These are phyloP conservation scores for Boletus edulis DNA, from an alignment of 768 basidiomycete genomes.

Conservation along the genomic window DNA sequence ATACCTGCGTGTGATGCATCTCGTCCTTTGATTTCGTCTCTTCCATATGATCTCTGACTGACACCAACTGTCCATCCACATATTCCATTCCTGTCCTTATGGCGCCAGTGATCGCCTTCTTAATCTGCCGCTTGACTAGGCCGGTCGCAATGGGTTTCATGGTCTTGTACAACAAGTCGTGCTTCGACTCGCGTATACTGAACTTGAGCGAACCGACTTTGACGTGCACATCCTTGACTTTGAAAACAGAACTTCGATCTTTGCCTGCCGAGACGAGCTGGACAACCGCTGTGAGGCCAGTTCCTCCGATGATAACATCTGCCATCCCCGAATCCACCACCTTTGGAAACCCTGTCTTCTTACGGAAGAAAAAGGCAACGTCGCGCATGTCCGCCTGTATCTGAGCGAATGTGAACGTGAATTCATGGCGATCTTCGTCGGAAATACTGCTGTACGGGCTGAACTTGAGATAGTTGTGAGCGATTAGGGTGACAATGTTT, in stretches of 20 bases:
- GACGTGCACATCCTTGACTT: constrained; percentile 66
- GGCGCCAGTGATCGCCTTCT: constrained; percentile 59
- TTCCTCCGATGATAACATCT: constrained; percentile 81
- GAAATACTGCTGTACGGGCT: constrained; percentile 61
- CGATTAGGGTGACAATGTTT: constrained; percentile 68
- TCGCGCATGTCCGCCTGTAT: constrained; percentile 95
- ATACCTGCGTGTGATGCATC: constrained; percentile 43
- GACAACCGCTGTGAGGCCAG: constrained; percentile 70
- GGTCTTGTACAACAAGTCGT: constrained; percentile 86
- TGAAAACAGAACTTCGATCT: constrained; percentile 70
- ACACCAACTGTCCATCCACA: constrained; percentile 83
- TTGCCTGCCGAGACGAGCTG: constrained; percentile 59
- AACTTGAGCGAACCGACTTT: constrained; percentile 89
- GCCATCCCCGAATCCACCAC: constrained; percentile 80
- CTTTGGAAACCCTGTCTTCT: constrained; percentile 82
- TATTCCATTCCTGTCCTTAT: constrained; percentile 83
- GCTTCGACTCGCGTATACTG: constrained; percentile 87
- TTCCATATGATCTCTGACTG: constrained; percentile 79
- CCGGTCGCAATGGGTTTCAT: constrained; percentile 75
- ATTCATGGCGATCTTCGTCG: constrained; percentile 67
- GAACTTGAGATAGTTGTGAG: constrained; percentile 82
- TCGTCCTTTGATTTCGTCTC: constrained; percentile 51
- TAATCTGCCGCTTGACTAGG: constrained; percentile 73
- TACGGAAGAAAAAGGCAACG: constrained; percentile 87
- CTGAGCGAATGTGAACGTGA: constrained; percentile 75